These are phyloP conservation scores for Rhododendron henanense DNA, from an alignment of 148 eudicot genomes.

Conservation along the genomic window DNA sequence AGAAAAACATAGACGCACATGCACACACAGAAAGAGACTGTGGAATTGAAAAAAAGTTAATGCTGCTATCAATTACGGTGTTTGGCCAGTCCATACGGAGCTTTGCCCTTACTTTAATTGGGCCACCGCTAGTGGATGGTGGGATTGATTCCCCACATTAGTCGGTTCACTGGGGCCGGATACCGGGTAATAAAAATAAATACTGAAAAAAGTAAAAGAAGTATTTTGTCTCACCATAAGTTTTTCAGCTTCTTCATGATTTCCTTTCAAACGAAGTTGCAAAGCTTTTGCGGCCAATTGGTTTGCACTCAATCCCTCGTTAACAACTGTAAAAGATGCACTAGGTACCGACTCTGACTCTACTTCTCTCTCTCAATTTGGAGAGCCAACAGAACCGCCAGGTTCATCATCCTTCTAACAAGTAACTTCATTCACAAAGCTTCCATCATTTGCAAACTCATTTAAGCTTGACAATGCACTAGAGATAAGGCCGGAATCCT, in stretches of 20 bases:
- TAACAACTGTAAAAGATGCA: slow-evolving; percentile 20
- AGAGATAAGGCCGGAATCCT: no score
- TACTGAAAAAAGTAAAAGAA: not conserved
- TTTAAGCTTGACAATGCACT: no score
- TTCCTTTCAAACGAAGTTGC: slow-evolving; percentile 91
- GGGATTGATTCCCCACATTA: not conserved
- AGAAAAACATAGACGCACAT: not conserved
- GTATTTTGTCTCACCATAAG: slow-evolving; percentile 52
- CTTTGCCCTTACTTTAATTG: not conserved
- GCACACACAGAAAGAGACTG: not conserved
- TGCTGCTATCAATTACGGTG: not conserved
- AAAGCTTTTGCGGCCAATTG: slow-evolving; percentile 90
- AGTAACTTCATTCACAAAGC: no score
- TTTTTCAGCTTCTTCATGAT: slow-evolving; percentile 82
- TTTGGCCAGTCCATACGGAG: not conserved
- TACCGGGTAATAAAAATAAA: not conserved
- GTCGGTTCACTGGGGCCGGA: not conserved
- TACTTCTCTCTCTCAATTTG: no score
- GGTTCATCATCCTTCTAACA: no score
- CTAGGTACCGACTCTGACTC: slow-evolving; percentile 7
- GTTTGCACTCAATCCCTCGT: slow-evolving; percentile 71
- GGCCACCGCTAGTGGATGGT: not conserved
- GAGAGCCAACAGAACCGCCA: no score
- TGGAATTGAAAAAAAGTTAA: not conserved
- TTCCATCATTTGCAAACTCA: no score